Evolutionary conservation across 345 rosid species (phyloP), one percentile per base, ranked within the genome.

Genomic region (Eucalyptus globulus): DNA sequence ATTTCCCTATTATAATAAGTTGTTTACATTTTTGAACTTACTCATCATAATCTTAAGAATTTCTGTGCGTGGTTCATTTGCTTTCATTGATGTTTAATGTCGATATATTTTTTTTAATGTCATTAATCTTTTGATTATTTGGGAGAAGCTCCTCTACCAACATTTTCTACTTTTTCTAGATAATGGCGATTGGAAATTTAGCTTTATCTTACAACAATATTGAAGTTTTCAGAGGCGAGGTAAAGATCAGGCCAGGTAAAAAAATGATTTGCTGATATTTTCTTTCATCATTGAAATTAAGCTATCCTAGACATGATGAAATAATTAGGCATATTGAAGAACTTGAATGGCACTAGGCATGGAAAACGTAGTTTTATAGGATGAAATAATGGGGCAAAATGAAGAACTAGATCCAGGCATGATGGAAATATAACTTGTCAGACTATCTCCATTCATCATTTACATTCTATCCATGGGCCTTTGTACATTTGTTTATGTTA

Each of bases 231-330:
- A 91, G 96, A 94, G 99, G 98, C 19, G 97, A 95, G 9, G 99
- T 98, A 91, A 96, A 98, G 91, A 91, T 98, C 95, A 97, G 99
- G 93, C 97, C 98, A 58, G 99, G 99, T 98, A 93, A 92, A 95
- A 88, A 3, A 53, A 29, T 91, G n/a, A 44, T 87, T 56, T 51
- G 21, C 31, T 5, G 7, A 86, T 47, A 37, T 34, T 45, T 86
- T 62, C 29, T 80, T 12, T 29, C 4, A 9, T 51, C 21, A 49
- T 29, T 86, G 53, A 22, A 50, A 54, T 49, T 29, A 62, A 62
- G 80, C 40, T 67, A 67, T 67, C 80, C 11, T 15, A n/a, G 40
- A 40, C 40, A 3, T 2, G 16, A 22, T 45, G 40, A 31, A 87
- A 45, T 37, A 3, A 67, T n/a, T n/a, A 15, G 22, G 31, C 31